These are phyloP conservation scores for Fraxinus quadrangulata DNA, from an alignment of 257 asterid genomes.

Conservation along the genomic window DNA sequence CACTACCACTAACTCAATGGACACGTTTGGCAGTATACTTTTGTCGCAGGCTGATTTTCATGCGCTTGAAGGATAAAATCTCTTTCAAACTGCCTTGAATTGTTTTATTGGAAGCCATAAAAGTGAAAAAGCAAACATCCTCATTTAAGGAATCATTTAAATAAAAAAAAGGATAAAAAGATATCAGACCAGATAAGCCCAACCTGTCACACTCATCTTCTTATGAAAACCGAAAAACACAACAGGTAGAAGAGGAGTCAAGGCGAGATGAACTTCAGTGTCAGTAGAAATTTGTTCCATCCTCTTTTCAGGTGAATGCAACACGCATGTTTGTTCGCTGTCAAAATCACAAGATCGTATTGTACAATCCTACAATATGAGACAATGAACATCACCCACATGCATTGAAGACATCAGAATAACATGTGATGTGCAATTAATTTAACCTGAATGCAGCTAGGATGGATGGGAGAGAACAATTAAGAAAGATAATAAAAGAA, in stretches of 20 bases:
- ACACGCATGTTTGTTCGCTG: slow-evolving; percentile 89
- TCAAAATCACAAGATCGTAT: slow-evolving; percentile 97
- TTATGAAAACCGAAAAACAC: slow-evolving; percentile 96
- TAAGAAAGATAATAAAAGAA: neutral
- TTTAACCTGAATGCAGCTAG: slow-evolving; percentile 22
- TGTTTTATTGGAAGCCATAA: neutral
- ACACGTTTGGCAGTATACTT: neutral
- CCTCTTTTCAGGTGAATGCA: slow-evolving; percentile 99
- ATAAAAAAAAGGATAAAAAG: neutral
- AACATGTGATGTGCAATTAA: slow-evolving; percentile 1
- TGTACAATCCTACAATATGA: slow-evolving; percentile 77
- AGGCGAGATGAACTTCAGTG: slow-evolving; percentile 97
- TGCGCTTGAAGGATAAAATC: slow-evolving; percentile 10
- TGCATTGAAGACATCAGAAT: slow-evolving; percentile 22
- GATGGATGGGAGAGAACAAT: slow-evolving; percentile 11
- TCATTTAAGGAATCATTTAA: neutral
- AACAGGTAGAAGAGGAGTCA: slow-evolving; percentile 97
- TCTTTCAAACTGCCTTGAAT: slow-evolving; percentile 11
- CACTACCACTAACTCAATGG: neutral
- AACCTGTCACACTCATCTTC: slow-evolving; percentile 99
- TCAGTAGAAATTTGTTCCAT: slow-evolving; percentile 82
- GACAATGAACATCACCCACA: slow-evolving; percentile 28
- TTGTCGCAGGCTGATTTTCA: neutral
- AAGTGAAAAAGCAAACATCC: neutral
- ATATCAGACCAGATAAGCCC: slow-evolving; percentile 23